phyloP scores from a whole-genome alignment of 495 filamentous ascomycete genomes.

The Aspergillus diversus region DNA sequence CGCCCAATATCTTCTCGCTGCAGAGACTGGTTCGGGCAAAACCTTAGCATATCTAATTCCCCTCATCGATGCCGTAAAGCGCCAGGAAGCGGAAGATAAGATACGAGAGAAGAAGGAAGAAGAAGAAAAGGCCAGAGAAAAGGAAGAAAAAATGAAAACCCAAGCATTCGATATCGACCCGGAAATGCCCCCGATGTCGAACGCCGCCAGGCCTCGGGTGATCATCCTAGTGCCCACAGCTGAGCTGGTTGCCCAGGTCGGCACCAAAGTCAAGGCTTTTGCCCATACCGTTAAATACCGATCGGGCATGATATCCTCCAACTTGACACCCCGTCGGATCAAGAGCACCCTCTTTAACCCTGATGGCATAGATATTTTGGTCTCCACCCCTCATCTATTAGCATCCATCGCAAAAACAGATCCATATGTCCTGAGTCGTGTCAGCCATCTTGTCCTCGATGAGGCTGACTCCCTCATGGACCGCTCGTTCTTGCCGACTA shows the following conservation, averaged over 20 bases:
- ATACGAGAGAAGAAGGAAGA: constrained; percentile 56
- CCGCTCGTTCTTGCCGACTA: constrained; percentile 83
- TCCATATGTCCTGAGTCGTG: constrained; percentile 85
- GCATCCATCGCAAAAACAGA: constrained; percentile 81
- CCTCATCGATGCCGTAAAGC: constrained; percentile 79
- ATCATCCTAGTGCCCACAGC: constrained; percentile 92
- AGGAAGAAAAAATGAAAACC: constrained; percentile 53
- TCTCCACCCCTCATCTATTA: constrained; percentile 88
- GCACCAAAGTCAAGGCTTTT: constrained; percentile 73
- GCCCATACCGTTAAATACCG: constrained; percentile 84
- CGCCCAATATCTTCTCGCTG: constrained; percentile 83
- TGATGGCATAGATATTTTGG: constrained; percentile 79
- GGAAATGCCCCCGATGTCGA: constrained; percentile 55
- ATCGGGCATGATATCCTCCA: constrained; percentile 76
- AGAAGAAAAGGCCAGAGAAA: constrained; percentile 49
- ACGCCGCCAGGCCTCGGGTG: constrained; percentile 76
- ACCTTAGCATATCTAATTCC: constrained; percentile 91
- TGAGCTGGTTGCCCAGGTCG: constrained; percentile 90
- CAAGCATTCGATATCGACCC: constrained; percentile 57
- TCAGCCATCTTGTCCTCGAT: constrained; percentile 85
- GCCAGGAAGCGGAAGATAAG: constrained; percentile 66
- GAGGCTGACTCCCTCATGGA: constrained; percentile 96
- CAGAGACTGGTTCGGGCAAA: constrained; percentile 96
- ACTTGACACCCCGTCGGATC: constrained; percentile 75
- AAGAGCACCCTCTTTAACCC: constrained; percentile 81